phyloP scores from a whole-genome alignment of 345 rosid species.

The Eucalyptus viminalis region DNA sequence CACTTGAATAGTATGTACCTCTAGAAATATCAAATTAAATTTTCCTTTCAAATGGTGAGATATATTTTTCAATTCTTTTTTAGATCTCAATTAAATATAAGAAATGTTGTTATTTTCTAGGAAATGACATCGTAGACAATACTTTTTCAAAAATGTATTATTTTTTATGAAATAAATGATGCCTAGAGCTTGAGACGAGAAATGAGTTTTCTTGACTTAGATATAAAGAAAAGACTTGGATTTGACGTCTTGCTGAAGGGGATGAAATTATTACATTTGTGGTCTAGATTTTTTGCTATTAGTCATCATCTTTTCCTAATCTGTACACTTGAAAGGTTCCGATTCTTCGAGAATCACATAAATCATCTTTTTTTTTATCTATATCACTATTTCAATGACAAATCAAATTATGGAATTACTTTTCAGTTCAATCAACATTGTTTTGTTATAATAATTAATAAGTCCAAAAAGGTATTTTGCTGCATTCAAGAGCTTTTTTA shows the following conservation, averaged over 20 bases:
- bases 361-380: neutral
- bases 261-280: neutral
- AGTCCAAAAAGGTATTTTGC: neutral
- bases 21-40: too few species aligned
- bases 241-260: neutral
- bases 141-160: too few species aligned
- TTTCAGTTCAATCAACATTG: neutral
- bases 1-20: rapidly evolving
- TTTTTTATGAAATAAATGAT: too few species aligned
- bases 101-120: too few species aligned
- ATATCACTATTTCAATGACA: neutral
- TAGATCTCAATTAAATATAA: too few species aligned
- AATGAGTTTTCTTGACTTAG: neutral
- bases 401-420: neutral
- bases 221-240: neutral
- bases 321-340: neutral
- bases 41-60: too few species aligned
- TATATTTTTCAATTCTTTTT: too few species aligned
- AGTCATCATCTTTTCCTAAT: neutral
- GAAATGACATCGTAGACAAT: too few species aligned
- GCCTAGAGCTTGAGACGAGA: neutral
- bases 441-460: neutral
- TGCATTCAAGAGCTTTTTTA: neutral
- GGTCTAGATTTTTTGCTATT: neutral
- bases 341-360: neutral